These are phyloP conservation scores for Piper longum DNA, from an alignment of 164 flowering plant genomes.

Conservation along the genomic window DNA sequence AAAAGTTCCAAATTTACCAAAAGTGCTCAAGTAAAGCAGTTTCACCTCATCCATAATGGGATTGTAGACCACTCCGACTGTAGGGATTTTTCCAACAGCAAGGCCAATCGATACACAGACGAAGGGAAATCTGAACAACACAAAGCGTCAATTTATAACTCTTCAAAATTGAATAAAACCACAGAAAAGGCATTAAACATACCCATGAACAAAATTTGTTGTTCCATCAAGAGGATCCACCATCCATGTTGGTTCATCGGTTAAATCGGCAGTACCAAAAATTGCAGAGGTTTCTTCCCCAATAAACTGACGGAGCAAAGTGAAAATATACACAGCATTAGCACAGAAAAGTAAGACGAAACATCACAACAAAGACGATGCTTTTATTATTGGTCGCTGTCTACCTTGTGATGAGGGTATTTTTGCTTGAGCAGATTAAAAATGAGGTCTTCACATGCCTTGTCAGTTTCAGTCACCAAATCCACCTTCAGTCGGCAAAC, in stretches of 20 bases:
- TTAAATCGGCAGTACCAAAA: slow-evolving; percentile 52
- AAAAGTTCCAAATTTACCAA: neutral
- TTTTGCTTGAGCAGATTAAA: slow-evolving; percentile 59
- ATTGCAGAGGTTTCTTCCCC: slow-evolving; percentile 98
- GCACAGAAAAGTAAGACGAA: neutral
- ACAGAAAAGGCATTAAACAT: neutral
- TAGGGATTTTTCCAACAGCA: slow-evolving; percentile 69
- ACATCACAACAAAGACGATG: neutral
- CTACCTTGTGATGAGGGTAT: slow-evolving; percentile 73
- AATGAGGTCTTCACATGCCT: slow-evolving; percentile 87
- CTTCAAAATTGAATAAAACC: neutral
- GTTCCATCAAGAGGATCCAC: slow-evolving; percentile 99
- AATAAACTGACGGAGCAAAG: slow-evolving; percentile 43
- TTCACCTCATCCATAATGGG: slow-evolving; percentile 88
- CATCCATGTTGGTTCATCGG: slow-evolving; percentile 93
- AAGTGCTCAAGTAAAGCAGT: neutral
- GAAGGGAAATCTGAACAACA: slow-evolving; percentile 62
- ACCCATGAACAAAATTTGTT: slow-evolving; percentile 97
- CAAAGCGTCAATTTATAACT: neutral
- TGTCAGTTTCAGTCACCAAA: slow-evolving; percentile 96
- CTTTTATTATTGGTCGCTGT: neutral
- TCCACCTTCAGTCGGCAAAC: slow-evolving; percentile 49
- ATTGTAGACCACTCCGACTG: slow-evolving; percentile 89
- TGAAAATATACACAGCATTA: neutral
- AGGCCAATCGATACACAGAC: slow-evolving; percentile 95